Conservation (phyloP, 2,329 filamentous ascomycete genomes). For the Pestalotiopsis sp. region DNA sequence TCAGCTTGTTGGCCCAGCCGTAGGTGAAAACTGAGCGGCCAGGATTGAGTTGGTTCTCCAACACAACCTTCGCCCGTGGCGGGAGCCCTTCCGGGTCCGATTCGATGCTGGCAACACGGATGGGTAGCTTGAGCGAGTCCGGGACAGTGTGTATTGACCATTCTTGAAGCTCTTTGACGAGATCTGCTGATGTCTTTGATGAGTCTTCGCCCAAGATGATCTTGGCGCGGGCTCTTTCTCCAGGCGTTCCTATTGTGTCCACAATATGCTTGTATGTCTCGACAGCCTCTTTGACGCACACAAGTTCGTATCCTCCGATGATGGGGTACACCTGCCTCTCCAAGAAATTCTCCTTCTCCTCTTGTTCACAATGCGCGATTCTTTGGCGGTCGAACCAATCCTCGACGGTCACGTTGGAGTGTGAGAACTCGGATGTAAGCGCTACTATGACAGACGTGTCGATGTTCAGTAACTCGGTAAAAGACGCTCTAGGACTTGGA, state of each 20-base stretch:
- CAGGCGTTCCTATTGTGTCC: conserved; percentile 59
- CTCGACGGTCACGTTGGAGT: conserved; percentile 40
- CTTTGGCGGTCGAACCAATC: conserved; percentile 57
- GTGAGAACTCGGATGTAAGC: conserved; percentile 72
- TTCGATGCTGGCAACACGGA: conserved; percentile 50
- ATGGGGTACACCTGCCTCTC: conserved; percentile 61
- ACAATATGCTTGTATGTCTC: conserved; percentile 68
- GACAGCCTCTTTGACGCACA: conserved; percentile 67
- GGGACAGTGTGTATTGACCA: conserved; percentile 41
- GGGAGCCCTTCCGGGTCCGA: conserved; percentile 16
- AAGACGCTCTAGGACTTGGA: conserved; percentile 24
- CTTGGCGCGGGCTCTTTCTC: conserved; percentile 59
- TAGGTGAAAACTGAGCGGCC: conserved; percentile 72
- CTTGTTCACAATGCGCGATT: conserved; percentile 63
- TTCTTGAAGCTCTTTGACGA: conserved; percentile 29
- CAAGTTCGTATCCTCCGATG: conserved; percentile 54
- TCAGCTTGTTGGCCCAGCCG: conserved; percentile 64
- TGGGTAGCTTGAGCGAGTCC: conserved; percentile 50
- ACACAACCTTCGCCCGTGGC: conserved; percentile 33
- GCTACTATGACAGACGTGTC: conserved; percentile 73
- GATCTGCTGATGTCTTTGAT: conserved; percentile 21
- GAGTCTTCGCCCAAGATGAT: conserved; percentile 50
- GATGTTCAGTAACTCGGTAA: conserved; percentile 48
- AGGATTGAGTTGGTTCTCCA: conserved; percentile 38
- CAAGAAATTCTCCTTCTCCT: conserved; percentile 60